phyloP scores from a whole-genome alignment of 2,329 filamentous ascomycete genomes.

The Emergomyces pasteurianus region DNA sequence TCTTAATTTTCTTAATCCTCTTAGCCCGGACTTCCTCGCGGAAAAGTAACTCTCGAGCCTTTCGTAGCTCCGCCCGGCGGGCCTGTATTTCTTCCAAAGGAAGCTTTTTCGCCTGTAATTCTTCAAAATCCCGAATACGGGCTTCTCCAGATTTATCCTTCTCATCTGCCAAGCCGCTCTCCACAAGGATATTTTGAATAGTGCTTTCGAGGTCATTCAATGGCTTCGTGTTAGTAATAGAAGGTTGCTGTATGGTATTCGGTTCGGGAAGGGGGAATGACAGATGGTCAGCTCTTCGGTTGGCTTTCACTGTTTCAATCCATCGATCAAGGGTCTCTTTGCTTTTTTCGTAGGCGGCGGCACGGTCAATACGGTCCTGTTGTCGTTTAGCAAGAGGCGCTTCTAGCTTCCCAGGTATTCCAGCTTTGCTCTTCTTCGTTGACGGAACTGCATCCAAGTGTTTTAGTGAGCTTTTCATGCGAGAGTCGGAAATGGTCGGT shows the following conservation, averaged over 20 bases:
- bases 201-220: conserved; percentile 73
- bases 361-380: conserved; percentile 72
- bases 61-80: conserved; percentile 61
- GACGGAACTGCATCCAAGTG: conserved; percentile 40
- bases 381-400: conserved; percentile 75
- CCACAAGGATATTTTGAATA: conserved; percentile 78
- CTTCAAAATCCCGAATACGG: conserved; percentile 56
- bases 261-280: conserved; percentile 73
- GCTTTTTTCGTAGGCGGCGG: conserved; percentile 75
- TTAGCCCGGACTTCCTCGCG: conserved; percentile 79
- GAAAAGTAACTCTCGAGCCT: conserved; percentile 72
- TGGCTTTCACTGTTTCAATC: conserved; percentile 91
- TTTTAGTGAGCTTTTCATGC: conserved; percentile 68
- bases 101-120: conserved; percentile 58
- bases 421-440: conserved; percentile 38
- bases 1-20: conserved; percentile 98
- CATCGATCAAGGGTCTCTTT: conserved; percentile 84
- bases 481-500: conserved; percentile 57
- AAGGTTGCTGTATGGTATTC: conserved; percentile 46
- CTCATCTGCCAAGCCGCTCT: conserved; percentile 59
- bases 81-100: conserved; percentile 62
- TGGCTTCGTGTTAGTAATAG: conserved; percentile 46
- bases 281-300: conserved; percentile 81
- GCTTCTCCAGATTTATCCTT: conserved; percentile 51
- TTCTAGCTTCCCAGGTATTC: conserved; percentile 57